These are phyloP conservation scores for Rusavskia elegans DNA, from an alignment of 495 filamentous ascomycete genomes.

Conservation along the genomic window DNA sequence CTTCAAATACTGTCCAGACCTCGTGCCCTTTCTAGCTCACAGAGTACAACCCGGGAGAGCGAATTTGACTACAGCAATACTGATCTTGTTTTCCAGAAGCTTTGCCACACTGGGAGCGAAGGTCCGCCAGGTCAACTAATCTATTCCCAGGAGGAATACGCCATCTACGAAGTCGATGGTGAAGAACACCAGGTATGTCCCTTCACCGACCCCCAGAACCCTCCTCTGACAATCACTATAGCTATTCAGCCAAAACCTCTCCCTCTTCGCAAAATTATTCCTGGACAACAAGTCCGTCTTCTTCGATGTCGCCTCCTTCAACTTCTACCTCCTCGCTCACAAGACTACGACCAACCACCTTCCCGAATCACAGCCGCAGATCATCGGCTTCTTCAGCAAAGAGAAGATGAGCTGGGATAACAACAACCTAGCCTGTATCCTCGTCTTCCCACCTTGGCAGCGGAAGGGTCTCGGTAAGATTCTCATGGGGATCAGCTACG, in stretches of 20 bases:
- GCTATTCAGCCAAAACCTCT: conserved; percentile 89
- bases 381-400: conserved; percentile 94
- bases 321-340: conserved; percentile 79
- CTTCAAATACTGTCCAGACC: conserved; percentile 77
- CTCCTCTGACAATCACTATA: conserved; percentile 18
- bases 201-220: neutral
- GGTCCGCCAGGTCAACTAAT: conserved; percentile 32
- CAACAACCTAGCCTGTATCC: conserved; percentile 93
- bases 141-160: conserved; percentile 42
- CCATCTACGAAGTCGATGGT: conserved; percentile 86
- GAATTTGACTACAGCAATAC: conserved; percentile 23
- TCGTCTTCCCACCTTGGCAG: conserved; percentile 93
- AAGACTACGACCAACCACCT: conserved; percentile 28
- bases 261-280: conserved; percentile 93
- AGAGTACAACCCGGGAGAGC: conserved; percentile 23
- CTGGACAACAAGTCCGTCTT: conserved; percentile 97
- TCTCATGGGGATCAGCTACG: conserved; percentile 86
- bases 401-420: conserved; percentile 98
- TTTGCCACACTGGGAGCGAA: conserved; percentile 11
- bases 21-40: conserved; percentile 41
- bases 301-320: conserved; percentile 88
- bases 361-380: conserved; percentile 27
- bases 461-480: conserved; percentile 73
- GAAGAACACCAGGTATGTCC: conserved; percentile 52
- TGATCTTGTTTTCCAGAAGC: conserved; percentile 27